Conservation (phyloP, 2,329 filamentous ascomycete species). For the Tolypocladium guangdongense region DNA sequence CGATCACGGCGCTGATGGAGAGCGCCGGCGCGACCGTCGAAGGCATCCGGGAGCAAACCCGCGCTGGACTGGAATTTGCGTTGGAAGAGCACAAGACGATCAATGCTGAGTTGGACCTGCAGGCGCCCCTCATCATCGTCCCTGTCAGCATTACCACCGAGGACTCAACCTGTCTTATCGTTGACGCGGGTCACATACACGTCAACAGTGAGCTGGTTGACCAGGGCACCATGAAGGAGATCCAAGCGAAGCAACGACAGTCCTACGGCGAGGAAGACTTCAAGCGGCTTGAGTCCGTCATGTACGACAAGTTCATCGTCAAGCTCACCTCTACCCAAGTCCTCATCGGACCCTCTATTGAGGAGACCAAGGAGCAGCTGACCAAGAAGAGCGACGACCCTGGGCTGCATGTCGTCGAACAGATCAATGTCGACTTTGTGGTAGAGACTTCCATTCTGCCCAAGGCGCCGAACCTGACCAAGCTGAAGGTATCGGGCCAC, state of each 20-base stretch:
- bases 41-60: constrained; percentile 86
- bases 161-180: constrained; percentile 76
- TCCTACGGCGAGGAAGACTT: constrained; percentile 84
- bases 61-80: constrained; percentile 91
- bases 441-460: constrained; percentile 97
- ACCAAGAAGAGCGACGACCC: constrained; percentile 54
- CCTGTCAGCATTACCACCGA: constrained; percentile 81
- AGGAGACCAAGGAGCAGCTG: constrained; percentile 77
- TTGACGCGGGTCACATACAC: constrained; percentile 93
- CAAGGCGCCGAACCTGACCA: constrained; percentile 85
- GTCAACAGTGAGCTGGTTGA: constrained; percentile 92
- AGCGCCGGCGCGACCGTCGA: constrained; percentile 92
- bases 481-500: constrained; percentile 82
- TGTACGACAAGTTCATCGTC: constrained; percentile 96
- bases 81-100: constrained; percentile 97
- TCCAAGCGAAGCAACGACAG: constrained; percentile 83
- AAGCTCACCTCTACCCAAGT: constrained; percentile 93
- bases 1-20: constrained; percentile 91
- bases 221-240: constrained; percentile 75
- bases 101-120: constrained; percentile 89
- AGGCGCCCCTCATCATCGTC: constrained; percentile 91
- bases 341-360: constrained; percentile 85
- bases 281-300: constrained; percentile 74
- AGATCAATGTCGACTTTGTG: constrained; percentile 94
- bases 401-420: constrained; percentile 82